Conservation (phyloP, 345 rosid genomes). For the Fremontodendron californicum region DNA sequence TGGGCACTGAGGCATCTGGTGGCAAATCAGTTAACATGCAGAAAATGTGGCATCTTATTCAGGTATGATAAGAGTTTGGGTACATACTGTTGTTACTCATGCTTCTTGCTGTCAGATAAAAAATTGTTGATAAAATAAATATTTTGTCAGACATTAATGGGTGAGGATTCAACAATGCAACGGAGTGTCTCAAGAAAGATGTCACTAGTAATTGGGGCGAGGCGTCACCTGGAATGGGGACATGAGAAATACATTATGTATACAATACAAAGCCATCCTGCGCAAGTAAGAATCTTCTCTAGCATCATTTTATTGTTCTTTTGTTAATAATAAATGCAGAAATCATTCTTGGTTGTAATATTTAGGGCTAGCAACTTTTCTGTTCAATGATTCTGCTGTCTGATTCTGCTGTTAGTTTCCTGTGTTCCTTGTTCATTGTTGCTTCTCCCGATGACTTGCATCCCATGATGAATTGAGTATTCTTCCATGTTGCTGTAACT, state of each 20-base stretch:
- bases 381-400: neutral
- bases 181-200: conserved; percentile 66
- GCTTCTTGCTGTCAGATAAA: conserved; percentile 15
- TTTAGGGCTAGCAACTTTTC: neutral
- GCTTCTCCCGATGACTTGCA: neutral
- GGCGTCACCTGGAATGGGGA: conserved; percentile 83
- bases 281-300: conserved; percentile 55
- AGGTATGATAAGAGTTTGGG: conserved; percentile 36
- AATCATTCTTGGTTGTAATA: neutral
- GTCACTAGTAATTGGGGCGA: conserved; percentile 81
- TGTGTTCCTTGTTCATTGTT: neutral
- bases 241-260: conserved; percentile 92
- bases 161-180: conserved; percentile 59
- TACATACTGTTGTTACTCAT: conserved; percentile 10
- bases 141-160: conserved; percentile 60
- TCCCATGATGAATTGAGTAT: neutral
- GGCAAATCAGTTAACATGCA: conserved; percentile 90
- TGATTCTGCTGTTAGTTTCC: neutral
- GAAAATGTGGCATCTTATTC: conserved; percentile 96
- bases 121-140: conserved; percentile 16
- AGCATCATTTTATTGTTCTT: conserved; percentile 1
- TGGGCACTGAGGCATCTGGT: conserved; percentile 62
- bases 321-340: conserved; percentile 9
- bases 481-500: neutral
- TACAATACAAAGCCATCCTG: conserved; percentile 87